Evolutionary conservation across 1,284 basidiomycete species (phyloP).

Genomic region (Salmacisia buchloeana): DNA sequence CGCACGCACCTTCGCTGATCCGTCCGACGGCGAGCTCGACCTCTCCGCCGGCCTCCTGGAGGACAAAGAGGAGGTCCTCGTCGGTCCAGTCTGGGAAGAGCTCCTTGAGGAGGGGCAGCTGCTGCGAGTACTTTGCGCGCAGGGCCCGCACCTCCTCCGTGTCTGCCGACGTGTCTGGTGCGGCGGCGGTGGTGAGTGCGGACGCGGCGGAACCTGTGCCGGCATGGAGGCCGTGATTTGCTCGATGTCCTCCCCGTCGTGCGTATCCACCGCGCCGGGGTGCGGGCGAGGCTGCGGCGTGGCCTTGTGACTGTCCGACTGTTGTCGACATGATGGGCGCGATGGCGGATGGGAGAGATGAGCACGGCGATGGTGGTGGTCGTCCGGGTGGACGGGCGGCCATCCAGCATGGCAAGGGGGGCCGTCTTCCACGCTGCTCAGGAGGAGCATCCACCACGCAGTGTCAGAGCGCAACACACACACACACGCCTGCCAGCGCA

Average conservation of each 20-base stretch:
- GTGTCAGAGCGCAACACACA: too few species aligned
- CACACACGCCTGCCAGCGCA: too few species aligned
- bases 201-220: constrained; percentile 15
- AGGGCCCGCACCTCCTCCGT: constrained; percentile 45
- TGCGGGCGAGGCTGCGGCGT: background rate
- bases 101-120: constrained; percentile 63
- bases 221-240: background rate
- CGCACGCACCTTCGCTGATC: constrained; percentile 69
- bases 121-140: constrained; percentile 51
- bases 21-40: constrained; percentile 66
- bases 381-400: too few species aligned
- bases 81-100: constrained; percentile 70
- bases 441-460: too few species aligned
- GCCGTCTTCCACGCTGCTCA: too few species aligned
- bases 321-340: constrained; percentile 29
- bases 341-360: constrained; percentile 13
- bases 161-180: constrained; percentile 23
- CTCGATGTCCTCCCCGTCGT: constrained; percentile 21
- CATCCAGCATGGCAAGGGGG: too few species aligned
- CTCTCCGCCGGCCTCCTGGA: constrained; percentile 69
- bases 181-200: constrained; percentile 28
- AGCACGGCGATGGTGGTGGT: background rate
- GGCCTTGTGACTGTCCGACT: constrained; percentile 6
- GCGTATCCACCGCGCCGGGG: constrained; percentile 32
- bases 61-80: constrained; percentile 72